Evolutionary conservation across 2,329 filamentous ascomycete species (phyloP).

Genomic region (Exophiala viscosa): DNA sequence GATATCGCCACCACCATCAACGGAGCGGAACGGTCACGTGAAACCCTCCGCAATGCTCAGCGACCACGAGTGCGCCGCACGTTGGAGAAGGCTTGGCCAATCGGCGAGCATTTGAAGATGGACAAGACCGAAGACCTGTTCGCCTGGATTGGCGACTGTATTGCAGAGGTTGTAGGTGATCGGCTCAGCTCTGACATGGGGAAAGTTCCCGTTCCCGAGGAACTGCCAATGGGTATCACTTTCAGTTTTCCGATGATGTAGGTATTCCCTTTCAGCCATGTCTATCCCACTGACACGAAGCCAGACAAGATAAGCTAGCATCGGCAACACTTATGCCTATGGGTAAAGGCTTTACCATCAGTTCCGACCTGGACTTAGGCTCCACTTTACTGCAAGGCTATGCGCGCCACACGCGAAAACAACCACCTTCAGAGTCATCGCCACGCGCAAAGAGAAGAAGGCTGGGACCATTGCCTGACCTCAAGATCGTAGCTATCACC

Average conservation of each 20-base stretch:
- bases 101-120: constrained; percentile 67
- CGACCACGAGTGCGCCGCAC: constrained; percentile 55
- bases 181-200: constrained; percentile 39
- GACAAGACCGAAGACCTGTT: constrained; percentile 73
- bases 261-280: constrained; percentile 22
- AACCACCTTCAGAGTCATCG: constrained; percentile 32
- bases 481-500: constrained; percentile 71
- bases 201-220: constrained; percentile 39
- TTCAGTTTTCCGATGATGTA: constrained; percentile 51
- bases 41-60: constrained; percentile 45
- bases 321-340: constrained; percentile 56
- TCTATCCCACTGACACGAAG: constrained; percentile 13
- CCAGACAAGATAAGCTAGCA: constrained; percentile 50
- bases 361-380: constrained; percentile 52
- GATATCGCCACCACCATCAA: constrained; percentile 24
- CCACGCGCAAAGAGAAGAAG: constrained; percentile 45
- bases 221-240: constrained; percentile 48
- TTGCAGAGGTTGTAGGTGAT: constrained; percentile 66
- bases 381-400: constrained; percentile 54
- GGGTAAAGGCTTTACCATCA: constrained; percentile 58
- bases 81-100: constrained; percentile 70
- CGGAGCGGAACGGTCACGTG: constrained; percentile 36
- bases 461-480: constrained; percentile 53
- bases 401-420: constrained; percentile 47
- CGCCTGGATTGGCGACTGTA: constrained; percentile 74